Conservation (phyloP, 228 moss, liverwort and hornwort species). For the Sphagnum fallax region DNA sequence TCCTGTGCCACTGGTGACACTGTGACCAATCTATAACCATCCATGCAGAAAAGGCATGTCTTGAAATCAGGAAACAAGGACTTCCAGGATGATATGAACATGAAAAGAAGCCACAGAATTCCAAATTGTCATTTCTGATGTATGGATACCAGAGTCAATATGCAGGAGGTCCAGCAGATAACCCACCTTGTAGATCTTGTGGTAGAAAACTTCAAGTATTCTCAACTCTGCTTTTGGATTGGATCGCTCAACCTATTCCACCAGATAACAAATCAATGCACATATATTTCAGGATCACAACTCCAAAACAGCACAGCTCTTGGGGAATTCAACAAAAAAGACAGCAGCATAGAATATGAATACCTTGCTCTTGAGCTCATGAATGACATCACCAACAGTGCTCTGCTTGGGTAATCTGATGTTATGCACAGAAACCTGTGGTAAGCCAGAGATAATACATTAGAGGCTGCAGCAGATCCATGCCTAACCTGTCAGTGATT, state of each 20-base stretch:
- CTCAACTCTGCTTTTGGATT: slow-evolving; percentile 69
- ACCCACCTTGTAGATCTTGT: slow-evolving; percentile 91
- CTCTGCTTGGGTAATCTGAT: slow-evolving; percentile 87
- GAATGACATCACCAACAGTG: slow-evolving; percentile 87
- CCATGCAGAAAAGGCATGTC: neutral
- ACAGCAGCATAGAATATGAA: too few relatives aligned
- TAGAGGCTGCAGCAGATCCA: too few relatives aligned
- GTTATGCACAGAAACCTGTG: slow-evolving; percentile 80
- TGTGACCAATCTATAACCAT: neutral
- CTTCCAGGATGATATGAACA: neutral
- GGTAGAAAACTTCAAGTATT: slow-evolving; percentile 86
- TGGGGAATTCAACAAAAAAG: too few relatives aligned
- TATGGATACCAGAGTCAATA: too few relatives aligned
- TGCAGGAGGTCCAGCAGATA: too few relatives aligned
- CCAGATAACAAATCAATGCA: neutral
- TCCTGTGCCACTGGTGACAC: neutral
- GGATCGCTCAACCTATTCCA: slow-evolving; percentile 67
- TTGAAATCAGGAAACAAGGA: neutral
- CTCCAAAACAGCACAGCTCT: too few relatives aligned
- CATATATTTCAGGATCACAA: neutral
- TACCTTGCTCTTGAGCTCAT: slow-evolving; percentile 83
- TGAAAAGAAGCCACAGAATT: too few relatives aligned
- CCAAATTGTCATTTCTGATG: too few relatives aligned
- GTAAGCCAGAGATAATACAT: too few relatives aligned
- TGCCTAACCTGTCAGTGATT: too few relatives aligned